Percentiles rank a stretch among this genome's conserved stretches.
Evolutionary conservation across 2,329 filamentous ascomycete genomes (phyloP).

Genomic region (Hymenoscyphus repandus): DNA sequence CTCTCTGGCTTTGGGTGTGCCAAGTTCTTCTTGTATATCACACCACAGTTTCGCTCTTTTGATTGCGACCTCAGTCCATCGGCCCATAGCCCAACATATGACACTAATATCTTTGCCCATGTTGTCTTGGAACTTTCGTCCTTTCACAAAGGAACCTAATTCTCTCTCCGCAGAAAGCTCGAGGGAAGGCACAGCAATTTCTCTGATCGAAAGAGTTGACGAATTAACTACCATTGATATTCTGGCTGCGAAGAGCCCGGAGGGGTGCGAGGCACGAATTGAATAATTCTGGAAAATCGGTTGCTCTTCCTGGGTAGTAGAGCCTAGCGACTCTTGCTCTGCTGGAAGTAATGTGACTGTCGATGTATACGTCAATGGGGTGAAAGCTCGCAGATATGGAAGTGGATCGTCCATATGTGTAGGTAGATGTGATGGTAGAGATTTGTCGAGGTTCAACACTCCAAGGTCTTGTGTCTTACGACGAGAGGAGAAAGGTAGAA

Average conservation of each 20-base stretch:
- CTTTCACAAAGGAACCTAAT: conserved; percentile 43
- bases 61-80: conserved; percentile 59
- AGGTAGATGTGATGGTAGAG: conserved; percentile 55
- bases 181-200: conserved; percentile 49
- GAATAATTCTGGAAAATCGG: conserved; percentile 46
- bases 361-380: conserved; percentile 58
- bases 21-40: conserved; percentile 44
- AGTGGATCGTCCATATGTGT: conserved; percentile 60
- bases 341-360: conserved; percentile 42
- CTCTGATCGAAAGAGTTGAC: conserved; percentile 44
- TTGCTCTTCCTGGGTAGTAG: conserved; percentile 16
- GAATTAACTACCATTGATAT: conserved; percentile 55
- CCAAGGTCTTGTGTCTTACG: conserved; percentile 22
- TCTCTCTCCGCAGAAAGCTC: conserved; percentile 55
- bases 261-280: conserved; percentile 45
- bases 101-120: conserved; percentile 53
- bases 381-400: conserved; percentile 67
- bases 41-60: conserved; percentile 60
- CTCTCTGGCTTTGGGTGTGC: conserved; percentile 29
- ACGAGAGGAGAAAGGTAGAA: conserved; percentile 28
- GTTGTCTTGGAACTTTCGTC: conserved; percentile 37
- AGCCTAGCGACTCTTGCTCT: conserved; percentile 18
- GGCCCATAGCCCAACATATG: conserved; percentile 61
- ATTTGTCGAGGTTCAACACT: conserved; percentile 33
- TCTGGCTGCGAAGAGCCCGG: conserved; percentile 50